Base-by-base conservation (phyloP, 1,284 basidiomycete species). In the Phenoliferia sp. region DNA sequence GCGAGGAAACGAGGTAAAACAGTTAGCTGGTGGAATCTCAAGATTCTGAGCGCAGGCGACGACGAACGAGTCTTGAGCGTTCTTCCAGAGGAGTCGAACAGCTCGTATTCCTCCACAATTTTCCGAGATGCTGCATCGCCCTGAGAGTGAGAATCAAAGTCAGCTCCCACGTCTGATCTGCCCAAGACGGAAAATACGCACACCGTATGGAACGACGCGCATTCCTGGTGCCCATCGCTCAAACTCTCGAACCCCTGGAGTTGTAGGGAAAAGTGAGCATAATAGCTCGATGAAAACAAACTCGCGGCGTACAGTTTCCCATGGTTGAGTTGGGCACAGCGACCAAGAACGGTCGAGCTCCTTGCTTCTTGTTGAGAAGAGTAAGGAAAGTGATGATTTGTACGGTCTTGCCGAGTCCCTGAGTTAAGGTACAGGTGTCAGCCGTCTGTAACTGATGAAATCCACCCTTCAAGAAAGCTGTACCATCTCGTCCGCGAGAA, bases 401-500 rank as follows among this genome's bases (percentile, higher is more conserved):
- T 3, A 98, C 90, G 0, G 94, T 97, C 83, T 94, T 94, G 0
- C 92, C 92, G 86, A 94, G 71, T 39, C 73, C 68, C 68, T 65
- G 60, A 56, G 31, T 7, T 52, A 55, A 6, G n/a, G 17, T 28
- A 28, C 10, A 7, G 19, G 59, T 32, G 34, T 70, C 63, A 52
- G 17, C 48, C 22, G 71, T 64, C 63, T 64, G 19, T 31, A 10
- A 44, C 3, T 10, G 6, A 3, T 44, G 22, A 44, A 7, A 26
- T 7, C 48, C 22, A 52, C 22, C 22, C 4, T 19, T 28, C 7
- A 3, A 16, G 3, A 3, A 17, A 0, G 12, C 69, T 77, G 67
- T 12, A 80, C 94, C 95, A 99, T 98, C 80, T 98, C 95, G 77
- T 99, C 95, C 3, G 94, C 94, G n/a, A 98, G 84, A 72, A 97